phyloP scores from a whole-genome alignment of 768 basidiomycete species.

The Gloeopeniophorella convolvens region DNA sequence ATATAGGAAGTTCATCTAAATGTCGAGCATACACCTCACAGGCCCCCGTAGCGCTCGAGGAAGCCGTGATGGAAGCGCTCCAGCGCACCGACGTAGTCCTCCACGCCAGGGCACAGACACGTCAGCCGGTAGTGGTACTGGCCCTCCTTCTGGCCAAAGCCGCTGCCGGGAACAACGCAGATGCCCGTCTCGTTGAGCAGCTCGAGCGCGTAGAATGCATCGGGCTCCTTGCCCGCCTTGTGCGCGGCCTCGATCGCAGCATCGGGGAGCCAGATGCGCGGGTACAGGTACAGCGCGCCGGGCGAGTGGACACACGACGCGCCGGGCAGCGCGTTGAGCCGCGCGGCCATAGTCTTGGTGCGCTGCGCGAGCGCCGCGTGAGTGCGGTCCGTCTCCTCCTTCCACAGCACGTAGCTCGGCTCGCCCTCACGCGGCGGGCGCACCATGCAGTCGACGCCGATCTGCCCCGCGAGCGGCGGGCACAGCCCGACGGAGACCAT shows the following conservation, averaged over 20 bases:
- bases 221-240: slow-evolving; percentile 69
- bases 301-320: slow-evolving; percentile 86
- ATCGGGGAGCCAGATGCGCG: slow-evolving; percentile 65
- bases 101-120: slow-evolving; percentile 90
- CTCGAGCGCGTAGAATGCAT: slow-evolving; percentile 81
- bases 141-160: slow-evolving; percentile 90
- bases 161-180: slow-evolving; percentile 88
- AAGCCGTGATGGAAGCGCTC: slow-evolving; percentile 68
- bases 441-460: slow-evolving; percentile 93
- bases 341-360: slow-evolving; percentile 62
- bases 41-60: slow-evolving; percentile 39
- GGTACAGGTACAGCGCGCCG: slow-evolving; percentile 93
- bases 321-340: slow-evolving; percentile 81
- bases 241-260: slow-evolving; percentile 70
- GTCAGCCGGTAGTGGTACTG: slow-evolving; percentile 91
- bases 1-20: neutral
- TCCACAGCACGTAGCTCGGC: slow-evolving; percentile 72
- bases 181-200: slow-evolving; percentile 88
- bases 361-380: slow-evolving; percentile 68
- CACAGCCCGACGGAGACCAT: slow-evolving; percentile 90
- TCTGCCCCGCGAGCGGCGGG: slow-evolving; percentile 84
- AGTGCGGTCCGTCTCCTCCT: slow-evolving; percentile 75
- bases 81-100: slow-evolving; percentile 83
- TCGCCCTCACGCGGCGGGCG: slow-evolving; percentile 76
- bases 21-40: neutral